Evolutionary conservation across 306 rosid genomes (phyloP).

Genomic region (Prunus mira): DNA sequence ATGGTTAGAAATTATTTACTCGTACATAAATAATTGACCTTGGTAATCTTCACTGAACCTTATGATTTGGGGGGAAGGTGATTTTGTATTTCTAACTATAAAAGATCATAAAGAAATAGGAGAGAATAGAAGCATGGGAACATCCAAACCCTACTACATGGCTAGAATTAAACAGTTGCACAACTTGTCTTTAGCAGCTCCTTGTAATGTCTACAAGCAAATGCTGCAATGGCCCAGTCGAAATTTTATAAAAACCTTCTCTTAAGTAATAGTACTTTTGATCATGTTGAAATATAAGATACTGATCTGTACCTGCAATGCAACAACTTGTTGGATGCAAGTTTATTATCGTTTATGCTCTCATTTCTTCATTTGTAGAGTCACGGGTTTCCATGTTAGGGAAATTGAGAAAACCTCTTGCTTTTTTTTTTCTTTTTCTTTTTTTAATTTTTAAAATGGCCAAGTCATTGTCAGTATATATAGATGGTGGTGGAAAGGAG

Average conservation of each 20-base stretch:
- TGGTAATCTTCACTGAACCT: no score
- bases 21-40: no score
- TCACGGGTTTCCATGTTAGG: constrained; percentile 10
- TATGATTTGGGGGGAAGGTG: no score
- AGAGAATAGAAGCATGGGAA: not conserved
- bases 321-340: not conserved
- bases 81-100: no score
- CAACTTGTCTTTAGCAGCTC: not conserved
- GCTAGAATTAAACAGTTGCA: not conserved
- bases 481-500: constrained; percentile 2
- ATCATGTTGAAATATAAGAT: no score
- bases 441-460: not conserved
- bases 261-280: no score
- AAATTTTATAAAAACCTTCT: not conserved
- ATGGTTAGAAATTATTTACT: no score
- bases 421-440: not conserved
- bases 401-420: constrained; percentile 10
- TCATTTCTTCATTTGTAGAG: constrained; percentile 24
- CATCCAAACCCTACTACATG: not conserved
- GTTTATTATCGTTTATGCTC: not conserved
- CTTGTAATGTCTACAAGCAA: not conserved
- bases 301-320: not conserved
- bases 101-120: no score
- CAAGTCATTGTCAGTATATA: constrained; percentile 15
- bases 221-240: not conserved